These are phyloP conservation scores for Stenocarpella maydis DNA, from an alignment of 2,329 filamentous ascomycete species.

Conservation along the genomic window DNA sequence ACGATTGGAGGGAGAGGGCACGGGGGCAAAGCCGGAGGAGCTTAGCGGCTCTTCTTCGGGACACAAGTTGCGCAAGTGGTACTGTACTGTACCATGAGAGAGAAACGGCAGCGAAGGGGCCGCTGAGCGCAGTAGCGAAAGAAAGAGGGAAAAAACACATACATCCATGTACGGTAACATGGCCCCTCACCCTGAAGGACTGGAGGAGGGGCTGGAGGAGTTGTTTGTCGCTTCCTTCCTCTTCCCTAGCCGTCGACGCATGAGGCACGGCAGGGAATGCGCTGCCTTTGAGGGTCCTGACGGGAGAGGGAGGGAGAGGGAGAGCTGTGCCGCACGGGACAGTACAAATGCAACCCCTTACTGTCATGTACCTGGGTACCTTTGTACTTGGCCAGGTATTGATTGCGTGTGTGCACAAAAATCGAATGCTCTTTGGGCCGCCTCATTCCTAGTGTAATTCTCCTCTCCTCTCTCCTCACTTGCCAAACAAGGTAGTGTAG, in stretches of 20 bases:
- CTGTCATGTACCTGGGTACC: too few species aligned
- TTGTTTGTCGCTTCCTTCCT: not conserved
- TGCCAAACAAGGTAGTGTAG: not conserved
- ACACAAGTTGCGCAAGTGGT: conserved; percentile 15
- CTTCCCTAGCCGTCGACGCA: conserved; percentile 14
- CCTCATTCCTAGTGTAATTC: too few species aligned
- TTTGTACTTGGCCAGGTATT: too few species aligned
- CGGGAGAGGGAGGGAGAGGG: conserved; percentile 1
- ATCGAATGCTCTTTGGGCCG: too few species aligned
- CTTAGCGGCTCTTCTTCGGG: conserved; percentile 25
- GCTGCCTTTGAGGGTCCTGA: not conserved
- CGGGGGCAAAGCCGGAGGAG: conserved; percentile 17
- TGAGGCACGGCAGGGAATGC: conserved; percentile 21
- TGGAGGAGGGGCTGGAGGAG: not conserved
- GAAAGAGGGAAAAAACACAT: too few species aligned
- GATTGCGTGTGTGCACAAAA: too few species aligned
- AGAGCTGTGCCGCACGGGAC: conserved; percentile 7
- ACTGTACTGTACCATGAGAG: conserved; percentile 6
- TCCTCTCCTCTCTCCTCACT: not conserved
- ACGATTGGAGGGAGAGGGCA: not conserved
- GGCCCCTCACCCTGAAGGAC: not conserved
- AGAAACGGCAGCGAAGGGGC: not conserved
- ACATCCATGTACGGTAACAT: conserved; percentile 20
- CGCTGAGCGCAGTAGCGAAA: not conserved
- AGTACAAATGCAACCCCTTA: too few species aligned